Conservation (phyloP, 768 basidiomycete genomes). For the Brasilioporus rufonigricans region DNA sequence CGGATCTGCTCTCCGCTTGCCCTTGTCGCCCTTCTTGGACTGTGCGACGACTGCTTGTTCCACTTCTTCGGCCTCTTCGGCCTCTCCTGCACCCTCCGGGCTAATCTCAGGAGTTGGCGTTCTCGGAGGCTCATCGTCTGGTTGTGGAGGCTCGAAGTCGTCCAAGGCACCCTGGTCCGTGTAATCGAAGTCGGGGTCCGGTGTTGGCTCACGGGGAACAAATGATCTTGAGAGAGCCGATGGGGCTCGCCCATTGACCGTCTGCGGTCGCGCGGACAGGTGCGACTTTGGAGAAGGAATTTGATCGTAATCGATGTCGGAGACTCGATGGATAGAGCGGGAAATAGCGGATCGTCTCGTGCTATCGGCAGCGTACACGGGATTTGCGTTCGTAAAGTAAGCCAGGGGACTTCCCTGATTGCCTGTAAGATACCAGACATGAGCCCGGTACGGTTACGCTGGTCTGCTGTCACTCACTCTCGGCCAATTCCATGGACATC, state of each 20-base stretch:
- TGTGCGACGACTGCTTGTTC: constrained; percentile 32
- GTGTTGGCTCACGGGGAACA: constrained; percentile 19
- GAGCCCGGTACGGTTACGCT: not conserved
- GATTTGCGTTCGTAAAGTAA: constrained; percentile 35
- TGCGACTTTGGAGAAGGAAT: constrained; percentile 57
- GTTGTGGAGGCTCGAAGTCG: constrained; percentile 25
- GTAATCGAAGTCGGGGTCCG: constrained; percentile 27
- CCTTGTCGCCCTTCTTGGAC: constrained; percentile 33
- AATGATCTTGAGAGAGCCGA: constrained; percentile 32
- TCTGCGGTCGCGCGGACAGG: constrained; percentile 29
- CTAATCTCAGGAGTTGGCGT: constrained; percentile 50
- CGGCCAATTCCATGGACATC: constrained; percentile 75
- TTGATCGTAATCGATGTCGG: constrained; percentile 59
- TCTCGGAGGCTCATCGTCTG: constrained; percentile 29
- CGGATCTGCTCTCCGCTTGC: constrained; percentile 38
- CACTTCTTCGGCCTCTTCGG: constrained; percentile 27
- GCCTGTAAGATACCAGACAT: constrained; percentile 15
- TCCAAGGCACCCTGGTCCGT: constrained; percentile 21
- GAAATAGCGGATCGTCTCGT: constrained; percentile 37
- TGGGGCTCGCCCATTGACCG: constrained; percentile 35
- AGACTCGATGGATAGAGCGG: constrained; percentile 48
- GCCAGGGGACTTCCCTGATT: constrained; percentile 32
- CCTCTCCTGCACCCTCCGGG: constrained; percentile 38
- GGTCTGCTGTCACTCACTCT: constrained; percentile 47
- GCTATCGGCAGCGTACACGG: constrained; percentile 39